Evolutionary conservation across 2,329 filamentous ascomycete genomes (phyloP), one percentile per base, ranked within the genome.

Genomic region (Trichoderma semiorbis): DNA sequence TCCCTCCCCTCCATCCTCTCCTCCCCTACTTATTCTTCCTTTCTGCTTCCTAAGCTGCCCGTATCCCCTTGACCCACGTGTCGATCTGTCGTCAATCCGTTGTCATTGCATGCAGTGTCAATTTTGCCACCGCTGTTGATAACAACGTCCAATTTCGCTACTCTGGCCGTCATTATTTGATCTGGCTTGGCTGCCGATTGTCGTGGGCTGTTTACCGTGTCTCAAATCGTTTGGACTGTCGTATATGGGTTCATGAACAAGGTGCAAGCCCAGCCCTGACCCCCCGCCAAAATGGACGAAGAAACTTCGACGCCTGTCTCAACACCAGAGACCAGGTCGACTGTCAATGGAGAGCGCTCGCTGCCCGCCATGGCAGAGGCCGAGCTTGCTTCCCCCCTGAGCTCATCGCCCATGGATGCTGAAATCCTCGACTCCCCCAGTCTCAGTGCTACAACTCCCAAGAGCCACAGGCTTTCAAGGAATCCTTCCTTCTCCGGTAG

Each of bases 401-500:
- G 79, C 74, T 82, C 82, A 47, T 84, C 86, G 8, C 80, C 84
- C 39, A 78, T 82, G 63, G 84, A 87, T 47, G 79, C 83, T 67
- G 80, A 80, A 70, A 77, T 83, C 36, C 79, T 80, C 57, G 86
- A 87, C 72, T 87, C 88, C 8, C 86, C 85, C 68, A 83, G 83
- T n/a, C 77, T 87, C n/a, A 84, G 81, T 47, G 84, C 84, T 34
- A 82, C 80, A 62, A 80, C 81, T 16, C 79, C 81, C 67, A 85
- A 80, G 57, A 91, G 86, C 78, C 84, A 89, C 64, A 78, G 85
- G 74, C 83, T 94, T 62, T 97, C 94, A 8, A 89, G 94, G 72
- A 92, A 92, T 70, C 86, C 88, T 18, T 97, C 94, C 18, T 94
- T 94, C 80, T 94, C 93, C n/a, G 91, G 89, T 63, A 94, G 91